Base-by-base conservation (phyloP, 352 stramenopile species). In the Globisporangium spinosum region DNA sequence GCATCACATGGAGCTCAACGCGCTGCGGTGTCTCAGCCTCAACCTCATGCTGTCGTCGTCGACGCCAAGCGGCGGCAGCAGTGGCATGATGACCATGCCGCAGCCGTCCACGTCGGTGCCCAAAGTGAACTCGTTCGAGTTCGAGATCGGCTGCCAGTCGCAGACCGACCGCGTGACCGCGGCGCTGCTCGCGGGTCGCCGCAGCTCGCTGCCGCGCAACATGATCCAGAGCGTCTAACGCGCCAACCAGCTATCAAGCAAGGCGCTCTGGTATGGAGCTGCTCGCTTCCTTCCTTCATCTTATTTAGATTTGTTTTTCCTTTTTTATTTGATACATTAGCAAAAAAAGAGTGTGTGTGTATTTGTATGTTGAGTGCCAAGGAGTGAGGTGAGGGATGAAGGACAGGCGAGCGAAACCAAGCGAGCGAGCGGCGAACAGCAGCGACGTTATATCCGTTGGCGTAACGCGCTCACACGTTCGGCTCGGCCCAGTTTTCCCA, bases 21-120 rank as follows among this genome's bases (percentile, higher is more conserved):
- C 78, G 54, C 70, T 86, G 65, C 63, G 78, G 65, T 83, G 78
- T 80, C 68, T 86, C 27, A 80, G 75, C 22, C 74, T 86, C 65
- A 86, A 86, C 68, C 56, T 82, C 34, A 86, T 86, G 78, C 72
- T 86, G n/a, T 79, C 58, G 43, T 56, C 55, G 8, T 65, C 45
- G 35, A 49, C 47, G 23, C 53, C 59, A 2, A n/a, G 54, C n/a
- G 27, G 35, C n/a, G 22, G 25, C 35, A 49, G 58, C 57, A 35
- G 51, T 35, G 27, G 29, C n/a, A 62, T 67, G 9, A 43, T 60
- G 54, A 67, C 62, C 22, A 54, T 45, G 29, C 64, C 64, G 56
- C 64, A 69, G 64, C 64, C 56, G 56, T 69, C 64, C 15, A 69
- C 64, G 29, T 69, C 64, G 7, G 43, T 69, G 55, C 55, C 64